A percentile compares a stretch with the other conserved stretches of the same genome.
phyloP scores from a whole-genome alignment of 164 flowering plant species.

The Macadamia tetraphylla region DNA sequence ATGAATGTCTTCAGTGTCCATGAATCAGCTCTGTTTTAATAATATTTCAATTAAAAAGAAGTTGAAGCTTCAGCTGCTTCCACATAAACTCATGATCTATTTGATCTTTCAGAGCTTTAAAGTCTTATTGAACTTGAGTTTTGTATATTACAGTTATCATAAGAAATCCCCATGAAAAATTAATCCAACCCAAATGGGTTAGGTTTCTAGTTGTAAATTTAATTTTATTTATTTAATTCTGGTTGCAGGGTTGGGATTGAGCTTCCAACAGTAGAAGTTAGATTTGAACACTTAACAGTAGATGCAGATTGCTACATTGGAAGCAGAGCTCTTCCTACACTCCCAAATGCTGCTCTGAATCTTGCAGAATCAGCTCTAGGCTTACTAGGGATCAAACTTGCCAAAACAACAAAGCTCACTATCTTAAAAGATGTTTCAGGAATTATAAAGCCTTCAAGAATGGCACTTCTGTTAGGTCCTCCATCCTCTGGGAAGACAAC shows the following conservation, averaged over 20 bases:
- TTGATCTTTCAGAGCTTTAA: too few species aligned
- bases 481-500: constrained; percentile 95
- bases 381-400: constrained; percentile 47
- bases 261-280: constrained; percentile 37
- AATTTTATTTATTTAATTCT: not conserved
- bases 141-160: too few species aligned
- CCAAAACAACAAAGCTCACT: constrained; percentile 62
- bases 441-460: constrained; percentile 83
- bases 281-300: constrained; percentile 27
- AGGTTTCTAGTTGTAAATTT: not conserved
- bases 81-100: too few species aligned
- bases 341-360: constrained; percentile 27
- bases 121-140: too few species aligned
- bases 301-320: constrained; percentile 37
- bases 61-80: too few species aligned
- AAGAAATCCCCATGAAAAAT: too few species aligned
- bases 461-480: constrained; percentile 89
- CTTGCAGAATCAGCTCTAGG: constrained; percentile 51
- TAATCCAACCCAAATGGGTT: too few species aligned
- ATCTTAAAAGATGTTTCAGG: constrained; percentile 87
- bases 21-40: too few species aligned
- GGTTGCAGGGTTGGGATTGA: constrained; percentile 30
- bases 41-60: too few species aligned
- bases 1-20: too few species aligned
- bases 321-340: constrained; percentile 38